A percentile compares a stretch with the other conserved stretches of the same genome.
Evolutionary conservation across 225 moss, liverwort and hornwort species (phyloP).

Genomic region (Bryum argenteum): DNA sequence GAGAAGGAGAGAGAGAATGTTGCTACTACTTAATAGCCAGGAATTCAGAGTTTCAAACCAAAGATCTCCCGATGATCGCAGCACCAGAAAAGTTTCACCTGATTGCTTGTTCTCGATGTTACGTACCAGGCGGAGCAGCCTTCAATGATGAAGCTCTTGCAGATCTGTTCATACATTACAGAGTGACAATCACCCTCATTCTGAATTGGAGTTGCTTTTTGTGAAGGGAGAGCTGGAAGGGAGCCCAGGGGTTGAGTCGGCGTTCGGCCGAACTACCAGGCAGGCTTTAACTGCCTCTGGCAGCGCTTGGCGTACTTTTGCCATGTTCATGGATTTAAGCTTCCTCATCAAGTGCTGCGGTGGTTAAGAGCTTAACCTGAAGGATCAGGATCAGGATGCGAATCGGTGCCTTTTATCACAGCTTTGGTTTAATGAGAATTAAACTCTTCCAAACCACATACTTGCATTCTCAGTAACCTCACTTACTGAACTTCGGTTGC

Average conservation of each 20-base stretch:
- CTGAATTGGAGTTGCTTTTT: neutral
- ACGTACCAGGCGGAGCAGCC: neutral
- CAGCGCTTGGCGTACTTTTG: neutral
- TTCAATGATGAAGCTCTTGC: neutral
- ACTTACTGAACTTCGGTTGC: too few relatives aligned
- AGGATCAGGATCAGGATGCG: conserved; percentile 27
- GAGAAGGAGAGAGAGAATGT: neutral
- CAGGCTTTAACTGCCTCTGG: conserved; percentile 5
- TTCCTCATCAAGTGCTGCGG: neutral
- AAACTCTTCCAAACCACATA: too few relatives aligned
- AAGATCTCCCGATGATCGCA: too few relatives aligned
- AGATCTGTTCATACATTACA: fast-evolving
- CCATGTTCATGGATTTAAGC: neutral
- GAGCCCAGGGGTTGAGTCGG: neutral
- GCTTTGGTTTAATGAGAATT: too few relatives aligned
- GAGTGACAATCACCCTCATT: neutral
- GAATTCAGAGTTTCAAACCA: neutral
- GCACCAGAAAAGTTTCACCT: neutral
- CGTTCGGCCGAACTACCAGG: neutral
- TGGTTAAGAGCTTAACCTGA: neutral
- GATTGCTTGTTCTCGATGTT: neutral
- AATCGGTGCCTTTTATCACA: conserved; percentile 8
- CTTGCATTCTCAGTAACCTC: too few relatives aligned
- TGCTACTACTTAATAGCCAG: fast-evolving
- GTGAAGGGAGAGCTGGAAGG: conserved; percentile 4